A percentile compares a stretch with the other conserved stretches of the same genome.
These are phyloP conservation scores for Speleostelium caveatum DNA, from an alignment of 78 protist genomes.

Conservation along the genomic window DNA sequence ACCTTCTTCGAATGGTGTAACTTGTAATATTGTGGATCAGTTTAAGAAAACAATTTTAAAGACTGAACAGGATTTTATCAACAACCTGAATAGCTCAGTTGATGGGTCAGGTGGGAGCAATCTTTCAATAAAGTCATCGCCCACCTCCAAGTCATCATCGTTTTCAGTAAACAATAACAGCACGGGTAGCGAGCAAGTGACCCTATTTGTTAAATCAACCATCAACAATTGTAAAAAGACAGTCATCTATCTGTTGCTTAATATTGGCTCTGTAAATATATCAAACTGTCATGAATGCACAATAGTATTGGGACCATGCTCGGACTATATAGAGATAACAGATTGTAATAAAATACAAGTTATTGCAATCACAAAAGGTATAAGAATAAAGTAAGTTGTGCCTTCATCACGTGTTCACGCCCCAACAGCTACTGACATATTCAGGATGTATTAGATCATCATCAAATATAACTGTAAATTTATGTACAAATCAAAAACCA, in stretches of 20 bases:
- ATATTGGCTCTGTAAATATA: conserved; percentile 15
- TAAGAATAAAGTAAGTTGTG: conserved; percentile 34
- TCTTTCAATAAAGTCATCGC: background rate
- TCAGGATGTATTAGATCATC: conserved; percentile 26
- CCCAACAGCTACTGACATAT: background rate
- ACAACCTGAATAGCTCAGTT: background rate
- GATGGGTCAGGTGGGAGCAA: background rate
- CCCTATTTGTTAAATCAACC: conserved; percentile 14
- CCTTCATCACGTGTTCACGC: background rate
- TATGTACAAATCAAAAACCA: conserved; percentile 72
- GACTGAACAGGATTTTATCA: conserved; percentile 54
- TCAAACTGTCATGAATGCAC: conserved; percentile 56
- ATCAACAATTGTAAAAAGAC: conserved; percentile 34
- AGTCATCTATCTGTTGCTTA: conserved; percentile 29
- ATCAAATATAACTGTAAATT: conserved; percentile 13
- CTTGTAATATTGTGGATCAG: conserved; percentile 27
- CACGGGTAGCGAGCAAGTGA: background rate
- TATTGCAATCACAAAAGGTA: conserved; percentile 59
- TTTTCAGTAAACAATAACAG: background rate
- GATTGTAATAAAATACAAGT: conserved; percentile 46
- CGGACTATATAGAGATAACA: conserved; percentile 34
- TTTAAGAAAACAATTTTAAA: conserved; percentile 55
- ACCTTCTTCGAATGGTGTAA: background rate
- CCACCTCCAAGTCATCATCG: background rate
- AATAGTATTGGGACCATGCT: conserved; percentile 54